Evolutionary conservation across 768 basidiomycete genomes (phyloP).

Genomic region (Phlebiopsis gigantea): DNA sequence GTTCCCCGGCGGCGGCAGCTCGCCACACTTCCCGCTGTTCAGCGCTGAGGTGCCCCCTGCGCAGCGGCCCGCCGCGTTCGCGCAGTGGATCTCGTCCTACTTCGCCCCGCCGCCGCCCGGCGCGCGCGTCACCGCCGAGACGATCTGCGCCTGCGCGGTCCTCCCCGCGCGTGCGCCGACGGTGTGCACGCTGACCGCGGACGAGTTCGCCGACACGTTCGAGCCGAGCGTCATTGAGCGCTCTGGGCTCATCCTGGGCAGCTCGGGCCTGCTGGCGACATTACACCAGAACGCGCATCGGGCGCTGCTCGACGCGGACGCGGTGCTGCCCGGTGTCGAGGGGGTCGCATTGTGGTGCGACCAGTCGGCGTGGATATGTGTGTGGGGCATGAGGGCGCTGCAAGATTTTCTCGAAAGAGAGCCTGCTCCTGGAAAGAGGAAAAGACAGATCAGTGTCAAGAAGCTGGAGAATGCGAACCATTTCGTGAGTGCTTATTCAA

Average conservation of each 20-base stretch:
- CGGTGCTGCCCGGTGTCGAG: not conserved
- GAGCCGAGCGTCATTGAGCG: not conserved
- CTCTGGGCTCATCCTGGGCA: not conserved
- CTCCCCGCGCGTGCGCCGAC: not conserved
- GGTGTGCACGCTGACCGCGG: not conserved
- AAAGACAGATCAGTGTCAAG: not conserved
- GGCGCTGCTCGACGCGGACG: not conserved
- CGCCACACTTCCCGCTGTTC: not conserved
- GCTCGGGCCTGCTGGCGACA: too few relatives aligned
- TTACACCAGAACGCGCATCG: not conserved
- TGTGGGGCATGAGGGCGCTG: not conserved
- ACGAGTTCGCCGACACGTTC: not conserved
- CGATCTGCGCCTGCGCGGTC: not conserved
- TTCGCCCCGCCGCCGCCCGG: not conserved
- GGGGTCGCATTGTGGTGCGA: not conserved
- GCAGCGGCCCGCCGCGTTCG: not conserved
- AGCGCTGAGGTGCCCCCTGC: not conserved
- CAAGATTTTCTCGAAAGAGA: not conserved
- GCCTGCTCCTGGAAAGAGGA: not conserved
- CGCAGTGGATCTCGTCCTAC: not conserved
- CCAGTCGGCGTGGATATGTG: not conserved
- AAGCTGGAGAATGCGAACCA: not conserved
- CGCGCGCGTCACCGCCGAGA: not conserved
- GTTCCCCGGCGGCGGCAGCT: not conserved
- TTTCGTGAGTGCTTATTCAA: not conserved